Evolutionary conservation across 2,329 filamentous ascomycete genomes (phyloP).

Genomic region (Venturia aucupariae): DNA sequence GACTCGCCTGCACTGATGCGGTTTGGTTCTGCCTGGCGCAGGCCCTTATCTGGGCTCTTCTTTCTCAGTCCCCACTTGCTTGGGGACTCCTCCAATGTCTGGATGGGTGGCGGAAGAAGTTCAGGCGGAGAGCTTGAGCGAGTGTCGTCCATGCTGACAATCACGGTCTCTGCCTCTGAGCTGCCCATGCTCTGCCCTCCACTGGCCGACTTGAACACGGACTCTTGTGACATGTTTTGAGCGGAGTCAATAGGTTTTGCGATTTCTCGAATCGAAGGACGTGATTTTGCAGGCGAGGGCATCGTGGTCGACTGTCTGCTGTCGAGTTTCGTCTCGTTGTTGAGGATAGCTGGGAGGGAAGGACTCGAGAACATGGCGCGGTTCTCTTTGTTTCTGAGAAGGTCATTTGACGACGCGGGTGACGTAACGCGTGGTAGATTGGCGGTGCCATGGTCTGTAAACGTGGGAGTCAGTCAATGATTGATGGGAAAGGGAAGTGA

Average conservation of each 20-base stretch:
- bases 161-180: background rate
- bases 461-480: background rate
- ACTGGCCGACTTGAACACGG: background rate
- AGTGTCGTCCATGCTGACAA: background rate
- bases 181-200: conserved; percentile 2
- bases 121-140: conserved; percentile 10
- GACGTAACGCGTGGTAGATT: background rate
- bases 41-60: background rate
- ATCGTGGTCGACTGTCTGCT: background rate
- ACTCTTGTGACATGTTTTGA: conserved; percentile 7
- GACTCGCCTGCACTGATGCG: background rate
- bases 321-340: background rate
- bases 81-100: conserved; percentile 1
- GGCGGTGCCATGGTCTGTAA: background rate
- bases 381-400: conserved; percentile 9
- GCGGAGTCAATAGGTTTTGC: background rate
- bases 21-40: background rate
- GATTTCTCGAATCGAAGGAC: background rate
- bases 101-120: conserved; percentile 8
- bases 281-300: background rate
- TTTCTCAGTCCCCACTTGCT: conserved; percentile 10
- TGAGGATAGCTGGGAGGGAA: background rate
- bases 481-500: background rate
- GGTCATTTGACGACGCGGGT: conserved; percentile 4
- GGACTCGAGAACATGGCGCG: conserved; percentile 1